Evolutionary conservation across 179 eudicot genomes (phyloP).

Genomic region (Spinacia oleracea): DNA sequence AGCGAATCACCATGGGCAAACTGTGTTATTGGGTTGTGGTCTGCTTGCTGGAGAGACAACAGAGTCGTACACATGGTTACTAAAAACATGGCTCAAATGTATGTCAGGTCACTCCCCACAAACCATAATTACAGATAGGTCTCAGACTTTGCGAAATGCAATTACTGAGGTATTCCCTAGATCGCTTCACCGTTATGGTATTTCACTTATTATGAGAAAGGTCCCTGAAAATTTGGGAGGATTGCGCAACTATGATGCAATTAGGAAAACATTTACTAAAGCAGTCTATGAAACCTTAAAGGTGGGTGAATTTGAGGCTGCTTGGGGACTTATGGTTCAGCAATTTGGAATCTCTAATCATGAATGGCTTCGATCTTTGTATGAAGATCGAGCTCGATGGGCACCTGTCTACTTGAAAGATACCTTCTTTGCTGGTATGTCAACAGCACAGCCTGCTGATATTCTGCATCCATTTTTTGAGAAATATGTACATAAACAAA

Average conservation of each 20-base stretch:
- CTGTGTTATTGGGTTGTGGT: constrained; percentile 70
- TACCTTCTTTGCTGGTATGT: constrained; percentile 56
- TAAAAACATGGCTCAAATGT: constrained; percentile 68
- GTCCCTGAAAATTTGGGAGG: constrained; percentile 77
- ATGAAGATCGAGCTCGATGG: constrained; percentile 70
- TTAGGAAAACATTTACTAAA: constrained; percentile 30
- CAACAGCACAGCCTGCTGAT: constrained; percentile 32
- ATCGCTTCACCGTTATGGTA: constrained; percentile 53
- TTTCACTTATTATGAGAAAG: constrained; percentile 49
- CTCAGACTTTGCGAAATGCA: constrained; percentile 51
- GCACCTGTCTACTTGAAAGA: constrained; percentile 69
- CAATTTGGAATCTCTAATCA: constrained; percentile 52
- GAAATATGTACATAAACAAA: constrained; percentile 57
- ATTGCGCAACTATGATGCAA: constrained; percentile 44
- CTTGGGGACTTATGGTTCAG: constrained; percentile 66
- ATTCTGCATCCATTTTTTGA: constrained; percentile 44
- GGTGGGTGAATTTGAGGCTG: constrained; percentile 63
- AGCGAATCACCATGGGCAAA: constrained; percentile 68
- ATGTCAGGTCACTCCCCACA: constrained; percentile 54
- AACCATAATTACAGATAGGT: constrained; percentile 65
- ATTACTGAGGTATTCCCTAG: constrained; percentile 55
- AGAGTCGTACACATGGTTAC: constrained; percentile 61
- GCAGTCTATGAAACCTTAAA: constrained; percentile 56
- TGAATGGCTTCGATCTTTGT: constrained; percentile 61
- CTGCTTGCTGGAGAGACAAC: constrained; percentile 59